These are phyloP conservation scores for Trichoderma polysporum DNA, from an alignment of 2,329 filamentous ascomycete genomes.

Conservation along the genomic window DNA sequence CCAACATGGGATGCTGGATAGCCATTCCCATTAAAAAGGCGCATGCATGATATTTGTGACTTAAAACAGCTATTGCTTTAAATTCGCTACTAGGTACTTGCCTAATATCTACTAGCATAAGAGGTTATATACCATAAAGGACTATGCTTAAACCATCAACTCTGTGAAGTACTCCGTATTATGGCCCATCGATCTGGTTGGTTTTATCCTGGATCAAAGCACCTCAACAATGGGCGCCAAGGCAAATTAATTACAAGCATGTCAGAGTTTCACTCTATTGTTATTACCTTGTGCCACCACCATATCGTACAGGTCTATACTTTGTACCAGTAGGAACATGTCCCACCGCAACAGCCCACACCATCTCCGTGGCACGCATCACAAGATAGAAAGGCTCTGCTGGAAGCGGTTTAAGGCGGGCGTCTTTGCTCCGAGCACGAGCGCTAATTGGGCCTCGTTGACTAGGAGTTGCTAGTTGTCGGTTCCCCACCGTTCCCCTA, in stretches of 20 bases:
- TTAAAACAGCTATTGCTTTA: neutral
- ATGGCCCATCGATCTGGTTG: neutral
- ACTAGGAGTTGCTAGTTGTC: neutral
- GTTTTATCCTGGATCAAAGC: neutral
- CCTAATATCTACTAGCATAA: neutral
- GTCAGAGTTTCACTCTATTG: neutral
- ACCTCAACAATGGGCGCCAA: neutral
- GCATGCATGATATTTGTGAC: neutral
- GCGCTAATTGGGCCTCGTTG: constrained; percentile 7
- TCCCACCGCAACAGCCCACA: constrained; percentile 2
- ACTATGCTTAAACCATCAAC: neutral
- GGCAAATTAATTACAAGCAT: neutral
- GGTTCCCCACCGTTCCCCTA: constrained; percentile 13
- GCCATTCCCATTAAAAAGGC: too few relatives aligned
- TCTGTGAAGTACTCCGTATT: neutral
- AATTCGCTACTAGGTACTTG: neutral
- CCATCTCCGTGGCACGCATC: constrained; percentile 13
- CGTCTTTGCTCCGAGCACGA: neutral
- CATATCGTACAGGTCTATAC: neutral
- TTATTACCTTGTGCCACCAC: neutral
- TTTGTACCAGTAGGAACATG: neutral
- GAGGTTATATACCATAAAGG: neutral
- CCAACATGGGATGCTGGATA: too few relatives aligned
- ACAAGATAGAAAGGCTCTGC: constrained; percentile 8
- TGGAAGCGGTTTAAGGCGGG: constrained; percentile 10